These are phyloP conservation scores for Tetrapisispora taiwanensis DNA, from an alignment of 805 yeast genomes.

Conservation along the genomic window DNA sequence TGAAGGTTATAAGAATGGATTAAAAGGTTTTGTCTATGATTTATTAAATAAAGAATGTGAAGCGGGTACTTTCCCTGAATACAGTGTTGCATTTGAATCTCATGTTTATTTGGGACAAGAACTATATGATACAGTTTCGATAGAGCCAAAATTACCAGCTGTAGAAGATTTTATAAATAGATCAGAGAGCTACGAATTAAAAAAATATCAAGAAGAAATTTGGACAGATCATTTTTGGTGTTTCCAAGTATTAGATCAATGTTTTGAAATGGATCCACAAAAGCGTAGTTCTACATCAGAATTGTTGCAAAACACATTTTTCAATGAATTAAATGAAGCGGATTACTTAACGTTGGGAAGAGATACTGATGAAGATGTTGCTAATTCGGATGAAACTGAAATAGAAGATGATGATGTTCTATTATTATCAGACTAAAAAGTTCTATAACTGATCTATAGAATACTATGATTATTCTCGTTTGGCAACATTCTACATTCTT, in stretches of 20 bases:
- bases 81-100: constrained; percentile 63
- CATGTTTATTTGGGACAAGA: constrained; percentile 35
- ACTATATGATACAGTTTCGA: constrained; percentile 29
- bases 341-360: constrained; percentile 12
- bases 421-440: constrained; percentile 14
- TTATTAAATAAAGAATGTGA: constrained; percentile 28
- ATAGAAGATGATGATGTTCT: constrained; percentile 19
- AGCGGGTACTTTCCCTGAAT: constrained; percentile 54
- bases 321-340: constrained; percentile 33
- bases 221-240: constrained; percentile 34
- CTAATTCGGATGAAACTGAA: constrained; percentile 12
- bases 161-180: constrained; percentile 7
- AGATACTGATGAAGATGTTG: constrained; percentile 22
- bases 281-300: constrained; percentile 50
- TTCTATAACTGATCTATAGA: too few relatives aligned
- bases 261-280: constrained; percentile 48
- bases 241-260: constrained; percentile 45
- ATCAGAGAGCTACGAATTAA: constrained; percentile 15
- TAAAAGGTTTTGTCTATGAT: constrained; percentile 24
- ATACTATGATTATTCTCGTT: too few relatives aligned
- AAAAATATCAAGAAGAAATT: constrained; percentile 26
- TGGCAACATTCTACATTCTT: too few relatives aligned
- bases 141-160: constrained; percentile 19
- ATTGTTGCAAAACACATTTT: constrained; percentile 49
- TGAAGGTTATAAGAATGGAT: constrained; percentile 29